Evolutionary conservation across 2,329 filamentous ascomycete genomes (phyloP).

Genomic region (Colletotrichum phormii): DNA sequence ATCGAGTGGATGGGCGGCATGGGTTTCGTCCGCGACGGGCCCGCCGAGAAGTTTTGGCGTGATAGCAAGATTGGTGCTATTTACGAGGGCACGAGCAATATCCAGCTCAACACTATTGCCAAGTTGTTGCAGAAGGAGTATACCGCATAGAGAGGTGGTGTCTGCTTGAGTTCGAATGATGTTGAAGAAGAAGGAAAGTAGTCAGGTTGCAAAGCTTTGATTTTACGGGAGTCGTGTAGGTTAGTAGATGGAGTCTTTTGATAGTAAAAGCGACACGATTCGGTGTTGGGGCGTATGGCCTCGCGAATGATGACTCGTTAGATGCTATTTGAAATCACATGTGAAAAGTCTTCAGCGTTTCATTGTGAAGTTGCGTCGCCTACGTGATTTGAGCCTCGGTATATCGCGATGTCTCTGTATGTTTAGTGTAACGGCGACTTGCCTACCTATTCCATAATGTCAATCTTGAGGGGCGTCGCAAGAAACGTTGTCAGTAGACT

Average conservation of each 20-base stretch:
- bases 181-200: not conserved
- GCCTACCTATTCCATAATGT: too few relatives aligned
- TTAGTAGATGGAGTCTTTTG: conserved; percentile 24
- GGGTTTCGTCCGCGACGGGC: conserved; percentile 96
- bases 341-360: not conserved
- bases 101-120: conserved; percentile 75
- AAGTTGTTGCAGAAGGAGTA: conserved; percentile 73
- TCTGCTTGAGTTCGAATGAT: not conserved
- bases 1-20: conserved; percentile 99
- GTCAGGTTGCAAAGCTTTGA: not conserved
- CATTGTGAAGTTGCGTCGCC: not conserved
- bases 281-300: conserved; percentile 9
- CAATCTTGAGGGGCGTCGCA: too few relatives aligned
- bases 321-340: not conserved
- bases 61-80: conserved; percentile 99
- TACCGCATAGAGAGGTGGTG: conserved; percentile 50
- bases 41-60: conserved; percentile 97
- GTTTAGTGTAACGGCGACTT: not conserved
- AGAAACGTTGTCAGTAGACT: too few relatives aligned
- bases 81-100: conserved; percentile 91
- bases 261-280: conserved; percentile 35
- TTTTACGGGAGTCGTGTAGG: conserved; percentile 12
- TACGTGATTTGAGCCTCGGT: not conserved
- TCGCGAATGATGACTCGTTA: not conserved
- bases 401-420: not conserved